Percentiles rank a stretch among this genome's conserved stretches.
Conservation (phyloP, 148 eudicot genomes). For the Rhododendron williamsianum region DNA sequence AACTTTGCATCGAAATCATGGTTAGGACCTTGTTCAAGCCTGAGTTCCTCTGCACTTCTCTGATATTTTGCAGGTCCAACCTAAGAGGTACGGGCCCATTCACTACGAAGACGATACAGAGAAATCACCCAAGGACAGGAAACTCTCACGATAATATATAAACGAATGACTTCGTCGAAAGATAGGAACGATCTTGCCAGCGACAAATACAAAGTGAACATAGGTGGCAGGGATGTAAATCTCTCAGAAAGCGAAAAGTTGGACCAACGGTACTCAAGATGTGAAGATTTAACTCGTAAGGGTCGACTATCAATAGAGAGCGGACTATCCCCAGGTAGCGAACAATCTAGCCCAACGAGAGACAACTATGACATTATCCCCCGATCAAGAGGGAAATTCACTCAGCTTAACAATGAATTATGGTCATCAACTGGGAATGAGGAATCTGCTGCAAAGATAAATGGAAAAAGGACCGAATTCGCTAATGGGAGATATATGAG, state of each 20-base stretch:
- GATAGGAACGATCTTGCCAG: slow-evolving; percentile 25
- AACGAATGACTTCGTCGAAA: slow-evolving; percentile 21
- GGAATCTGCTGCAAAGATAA: slow-evolving; percentile 18
- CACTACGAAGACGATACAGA: slow-evolving; percentile 21
- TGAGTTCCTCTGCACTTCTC: not conserved
- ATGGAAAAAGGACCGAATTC: slow-evolving; percentile 28
- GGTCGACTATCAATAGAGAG: slow-evolving; percentile 21
- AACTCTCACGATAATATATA: slow-evolving; percentile 21
- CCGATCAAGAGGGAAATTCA: slow-evolving; percentile 16
- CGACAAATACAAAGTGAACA: slow-evolving; percentile 17
- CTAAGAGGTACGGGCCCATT: slow-evolving; percentile 18
- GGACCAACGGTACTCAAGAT: slow-evolving; percentile 17
- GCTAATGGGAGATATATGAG: slow-evolving; percentile 16
- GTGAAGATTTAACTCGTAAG: slow-evolving; percentile 20
- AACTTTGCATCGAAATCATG: not conserved
- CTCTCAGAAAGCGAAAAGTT: slow-evolving; percentile 29
- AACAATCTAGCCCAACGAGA: slow-evolving; percentile 2
- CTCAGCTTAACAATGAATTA: slow-evolving; percentile 18
- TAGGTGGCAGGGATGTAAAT: slow-evolving; percentile 19
- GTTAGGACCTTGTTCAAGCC: not conserved
- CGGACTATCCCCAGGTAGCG: slow-evolving; percentile 10
- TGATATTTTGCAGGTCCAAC: slow-evolving; percentile 34
- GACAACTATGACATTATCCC: not conserved
- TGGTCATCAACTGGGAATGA: slow-evolving; percentile 18
- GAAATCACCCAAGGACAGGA: slow-evolving; percentile 26